phyloP scores from a whole-genome alignment of 495 filamentous ascomycete species.

The Sporormia fimetaria region DNA sequence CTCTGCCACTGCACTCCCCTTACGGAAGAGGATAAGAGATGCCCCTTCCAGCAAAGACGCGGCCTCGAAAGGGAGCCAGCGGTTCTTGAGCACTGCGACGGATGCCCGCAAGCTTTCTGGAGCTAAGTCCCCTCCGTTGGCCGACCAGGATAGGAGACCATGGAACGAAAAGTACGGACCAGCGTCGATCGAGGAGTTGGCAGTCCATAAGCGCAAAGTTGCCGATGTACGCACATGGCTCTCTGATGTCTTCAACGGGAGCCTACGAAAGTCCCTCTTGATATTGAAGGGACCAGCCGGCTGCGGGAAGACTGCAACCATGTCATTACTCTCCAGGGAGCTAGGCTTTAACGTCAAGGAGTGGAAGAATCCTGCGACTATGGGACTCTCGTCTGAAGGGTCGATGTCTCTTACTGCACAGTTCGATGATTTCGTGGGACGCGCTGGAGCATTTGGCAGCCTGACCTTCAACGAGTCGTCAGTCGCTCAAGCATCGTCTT shows the following conservation, averaged over 20 bases:
- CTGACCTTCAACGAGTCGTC: conserved; percentile 43
- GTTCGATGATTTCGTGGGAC: conserved; percentile 82
- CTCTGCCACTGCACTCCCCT: conserved; percentile 18
- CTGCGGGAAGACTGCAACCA: conserved; percentile 80
- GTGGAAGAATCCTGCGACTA: conserved; percentile 73
- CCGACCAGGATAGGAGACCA: conserved; percentile 39
- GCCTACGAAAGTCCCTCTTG: conserved; percentile 48
- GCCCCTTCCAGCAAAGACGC: conserved; percentile 1
- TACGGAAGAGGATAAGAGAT: conserved; percentile 26
- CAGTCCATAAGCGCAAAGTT: conserved; percentile 89
- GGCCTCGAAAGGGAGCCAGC: conserved; percentile 25
- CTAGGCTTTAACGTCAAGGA: conserved; percentile 67
- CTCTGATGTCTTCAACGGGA: conserved; percentile 55
- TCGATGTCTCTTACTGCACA: conserved; percentile 56
- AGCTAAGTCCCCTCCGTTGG: conserved; percentile 9
- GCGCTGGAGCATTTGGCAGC: conserved; percentile 65
- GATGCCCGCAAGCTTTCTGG: conserved; percentile 19
- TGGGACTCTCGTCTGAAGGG: conserved; percentile 45
- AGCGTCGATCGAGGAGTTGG: conserved; percentile 61
- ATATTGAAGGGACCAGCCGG: conserved; percentile 87
- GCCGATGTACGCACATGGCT: conserved; percentile 76
- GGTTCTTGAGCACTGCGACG: conserved; percentile 30
- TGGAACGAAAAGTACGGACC: conserved; percentile 85
- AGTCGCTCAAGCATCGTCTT: conserved; percentile 24
- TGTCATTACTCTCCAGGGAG: conserved; percentile 60